A percentile compares a stretch with the other conserved stretches of the same genome.
phyloP scores from a whole-genome alignment of 1,139 yeast species.

The Saccharomyces pastorianus region DNA sequence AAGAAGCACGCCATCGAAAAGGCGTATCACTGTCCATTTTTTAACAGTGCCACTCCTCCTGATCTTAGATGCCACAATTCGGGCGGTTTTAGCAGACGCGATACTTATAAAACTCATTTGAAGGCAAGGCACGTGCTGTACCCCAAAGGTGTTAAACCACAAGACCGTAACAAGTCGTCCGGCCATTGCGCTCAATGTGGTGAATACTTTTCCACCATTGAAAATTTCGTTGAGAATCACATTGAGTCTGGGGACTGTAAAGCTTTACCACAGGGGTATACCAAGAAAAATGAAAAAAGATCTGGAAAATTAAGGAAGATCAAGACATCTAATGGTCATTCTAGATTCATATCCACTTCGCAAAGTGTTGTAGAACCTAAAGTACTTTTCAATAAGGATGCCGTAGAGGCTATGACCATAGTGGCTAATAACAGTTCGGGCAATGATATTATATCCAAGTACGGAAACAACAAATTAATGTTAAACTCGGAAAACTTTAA shows the following conservation, averaged over 20 bases:
- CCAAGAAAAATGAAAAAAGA: slow-evolving; percentile 3
- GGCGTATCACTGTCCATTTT: slow-evolving; percentile 89
- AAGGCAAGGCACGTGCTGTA: slow-evolving; percentile 86
- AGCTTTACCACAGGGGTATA: slow-evolving; percentile 48
- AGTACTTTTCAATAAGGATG: slow-evolving; percentile 28
- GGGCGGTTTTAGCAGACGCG: slow-evolving; percentile 93
- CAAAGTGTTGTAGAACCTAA: slow-evolving; percentile 30
- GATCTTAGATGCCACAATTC: slow-evolving; percentile 74
- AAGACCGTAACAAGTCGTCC: slow-evolving; percentile 54
- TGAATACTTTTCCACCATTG: slow-evolving; percentile 62
- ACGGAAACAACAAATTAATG: slow-evolving; percentile 23
- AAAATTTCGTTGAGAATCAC: slow-evolving; percentile 85
- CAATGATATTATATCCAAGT: slow-evolving; percentile 17
- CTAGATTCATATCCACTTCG: slow-evolving; percentile 31
- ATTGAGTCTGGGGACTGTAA: slow-evolving; percentile 79
- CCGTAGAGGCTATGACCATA: slow-evolving; percentile 30
- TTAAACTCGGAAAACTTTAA: slow-evolving; percentile 25
- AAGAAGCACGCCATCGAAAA: slow-evolving; percentile 81
- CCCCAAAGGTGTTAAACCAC: slow-evolving; percentile 76
- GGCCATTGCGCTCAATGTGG: slow-evolving; percentile 87
- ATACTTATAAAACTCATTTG: slow-evolving; percentile 89
- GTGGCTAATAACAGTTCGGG: slow-evolving; percentile 25
- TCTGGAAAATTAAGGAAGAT: slow-evolving; percentile 15
- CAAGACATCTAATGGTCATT: slow-evolving; percentile 30
- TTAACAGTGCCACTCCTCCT: slow-evolving; percentile 37